Evolutionary conservation across 805 yeast genomes (phyloP).

Genomic region (Candida parachauliodes): DNA sequence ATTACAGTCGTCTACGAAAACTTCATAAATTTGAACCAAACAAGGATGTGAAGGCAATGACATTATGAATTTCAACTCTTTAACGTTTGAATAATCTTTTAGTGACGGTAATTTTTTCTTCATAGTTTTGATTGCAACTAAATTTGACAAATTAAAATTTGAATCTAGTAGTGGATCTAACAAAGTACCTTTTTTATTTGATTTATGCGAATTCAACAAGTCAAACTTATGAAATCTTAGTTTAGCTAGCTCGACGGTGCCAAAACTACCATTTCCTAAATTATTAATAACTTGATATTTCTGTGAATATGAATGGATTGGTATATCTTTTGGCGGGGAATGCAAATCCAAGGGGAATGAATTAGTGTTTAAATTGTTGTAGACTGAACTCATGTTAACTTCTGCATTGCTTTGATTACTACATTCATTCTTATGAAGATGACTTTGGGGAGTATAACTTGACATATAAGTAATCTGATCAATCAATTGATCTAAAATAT

Average conservation of each 20-base stretch:
- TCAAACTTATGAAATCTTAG: constrained; percentile 22
- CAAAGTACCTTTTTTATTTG: constrained; percentile 41
- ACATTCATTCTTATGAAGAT: neutral
- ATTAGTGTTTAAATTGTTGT: neutral
- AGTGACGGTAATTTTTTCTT: constrained; percentile 43
- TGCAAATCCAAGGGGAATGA: constrained; percentile 8
- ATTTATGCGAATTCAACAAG: constrained; percentile 14
- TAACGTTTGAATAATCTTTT: constrained; percentile 39
- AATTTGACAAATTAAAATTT: constrained; percentile 20
- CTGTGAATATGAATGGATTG: constrained; percentile 14
- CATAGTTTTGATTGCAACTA: constrained; percentile 81
- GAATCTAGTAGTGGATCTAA: constrained; percentile 40
- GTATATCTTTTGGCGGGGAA: constrained; percentile 12
- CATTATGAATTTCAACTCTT: constrained; percentile 65
- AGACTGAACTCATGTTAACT: neutral
- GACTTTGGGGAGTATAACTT: constrained; percentile 1
- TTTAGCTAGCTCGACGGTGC: constrained; percentile 64
- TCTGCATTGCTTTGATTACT: neutral
- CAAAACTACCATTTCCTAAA: constrained; percentile 76
- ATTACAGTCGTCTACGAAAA: constrained; percentile 64
- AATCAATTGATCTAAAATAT: neutral
- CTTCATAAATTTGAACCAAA: constrained; percentile 71
- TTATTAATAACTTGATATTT: constrained; percentile 47
- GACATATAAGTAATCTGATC: constrained; percentile 2
- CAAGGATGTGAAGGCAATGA: constrained; percentile 68